A percentile compares a stretch with the other conserved stretches of the same genome.
Conservation (phyloP, 192 early-diverging fungal species). For the Entomortierella beljakovae region DNA sequence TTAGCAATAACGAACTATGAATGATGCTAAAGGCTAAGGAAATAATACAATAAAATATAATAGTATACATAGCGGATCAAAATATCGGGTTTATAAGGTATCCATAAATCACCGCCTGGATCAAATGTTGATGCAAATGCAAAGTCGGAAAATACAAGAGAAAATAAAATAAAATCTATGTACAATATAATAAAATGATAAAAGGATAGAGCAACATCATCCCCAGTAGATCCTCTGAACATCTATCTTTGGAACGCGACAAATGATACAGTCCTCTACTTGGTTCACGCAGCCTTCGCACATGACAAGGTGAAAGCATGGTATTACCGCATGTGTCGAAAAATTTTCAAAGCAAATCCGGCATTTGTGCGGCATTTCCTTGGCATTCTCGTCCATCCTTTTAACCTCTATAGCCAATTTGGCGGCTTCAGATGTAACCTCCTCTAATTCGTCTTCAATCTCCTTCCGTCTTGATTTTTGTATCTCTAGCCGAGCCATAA, state of each 20-base stretch:
- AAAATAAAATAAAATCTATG: not conserved
- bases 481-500: not conserved
- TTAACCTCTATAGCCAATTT: not conserved
- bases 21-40: too few species aligned
- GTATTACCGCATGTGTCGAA: constrained; percentile 51
- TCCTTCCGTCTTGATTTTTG: not conserved
- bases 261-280: constrained; percentile 52
- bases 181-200: not conserved
- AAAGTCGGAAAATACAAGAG: too few species aligned
- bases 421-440: not conserved
- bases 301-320: constrained; percentile 57
- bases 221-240: constrained; percentile 23
- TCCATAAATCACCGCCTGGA: too few species aligned
- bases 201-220: not conserved
- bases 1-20: too few species aligned
- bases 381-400: constrained; percentile 6
- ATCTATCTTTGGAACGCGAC: constrained; percentile 35
- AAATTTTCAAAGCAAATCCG: constrained; percentile 52
- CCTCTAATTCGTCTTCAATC: not conserved
- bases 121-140: too few species aligned
- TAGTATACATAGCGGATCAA: too few species aligned
- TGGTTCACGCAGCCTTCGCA: constrained; percentile 51
- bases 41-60: too few species aligned
- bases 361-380: constrained; percentile 44
- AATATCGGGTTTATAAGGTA: too few species aligned